Evolutionary conservation across 2,329 filamentous ascomycete species (phyloP), one percentile per base, ranked within the genome.

Genomic region (Microdochium paspali): DNA sequence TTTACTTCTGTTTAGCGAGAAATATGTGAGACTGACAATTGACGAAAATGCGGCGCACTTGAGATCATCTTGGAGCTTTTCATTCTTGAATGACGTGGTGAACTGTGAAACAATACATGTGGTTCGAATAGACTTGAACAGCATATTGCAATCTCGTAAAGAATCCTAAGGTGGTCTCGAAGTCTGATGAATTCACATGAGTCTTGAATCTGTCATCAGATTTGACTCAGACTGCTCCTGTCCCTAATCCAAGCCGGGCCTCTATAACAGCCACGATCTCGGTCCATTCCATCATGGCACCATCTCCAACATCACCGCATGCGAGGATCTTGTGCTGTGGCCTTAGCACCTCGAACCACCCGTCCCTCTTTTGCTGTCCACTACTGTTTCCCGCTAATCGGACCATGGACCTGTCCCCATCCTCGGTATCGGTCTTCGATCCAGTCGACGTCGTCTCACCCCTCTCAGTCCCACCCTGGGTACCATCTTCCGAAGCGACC

Each of bases 241-340:
- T 25, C 30, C 18, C 46, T 44, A 72, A 51, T 9, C 65, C 65
- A 47, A 83, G 55, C 48, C 71, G 64, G 10, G 73, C 61, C 60
- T 86, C 79, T 46, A 90, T 76, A 1, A 77, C 69, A 10, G 62
- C 61, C 10, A 93, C 87, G 61, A 95, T 85, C 49, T 84, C 76
- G 49, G 70, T 76, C 87, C 87, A 95, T 46, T 87, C 80, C 60
- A 77, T 79, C 90, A 95, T 95, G 1, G 81, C 90, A 3, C 90
- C 90, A 35, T 79, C 76, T 0, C 90, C 90, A 2, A 84, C 75
- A 66, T 96, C 90, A 13, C 89, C 89, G 66, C 90, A 95, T 0
- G 90, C 90, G 47, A 95, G 68, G 12, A 73, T 72, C 70, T 95
- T 95, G 56, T 84, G 77, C 55, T 86, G 76, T 0, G 90, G 87